A percentile compares a stretch with the other conserved stretches of the same genome.
These are phyloP conservation scores for Stephanodiscus triporus DNA, from an alignment of 108 stramenopile genomes.

Conservation along the genomic window DNA sequence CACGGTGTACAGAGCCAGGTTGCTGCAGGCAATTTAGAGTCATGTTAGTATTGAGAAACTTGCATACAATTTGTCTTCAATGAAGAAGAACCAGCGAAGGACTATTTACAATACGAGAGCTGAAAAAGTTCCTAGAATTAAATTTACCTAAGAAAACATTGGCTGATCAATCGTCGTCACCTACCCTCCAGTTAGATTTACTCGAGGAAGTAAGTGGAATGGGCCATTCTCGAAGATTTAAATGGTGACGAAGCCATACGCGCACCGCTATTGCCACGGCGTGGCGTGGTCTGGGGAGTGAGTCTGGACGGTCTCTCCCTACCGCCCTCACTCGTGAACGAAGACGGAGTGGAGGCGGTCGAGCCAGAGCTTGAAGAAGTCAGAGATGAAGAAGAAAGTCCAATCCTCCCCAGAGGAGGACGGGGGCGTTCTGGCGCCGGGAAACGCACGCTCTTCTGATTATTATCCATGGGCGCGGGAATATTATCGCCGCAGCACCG, in stretches of 20 bases:
- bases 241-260: background rate
- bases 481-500: background rate
- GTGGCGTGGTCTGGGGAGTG: background rate
- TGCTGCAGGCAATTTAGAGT: too few species aligned
- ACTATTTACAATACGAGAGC: too few species aligned
- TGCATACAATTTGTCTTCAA: too few species aligned
- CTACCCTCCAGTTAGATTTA: background rate
- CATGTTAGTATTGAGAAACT: too few species aligned
- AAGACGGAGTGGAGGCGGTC: background rate
- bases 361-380: background rate
- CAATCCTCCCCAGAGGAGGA: constrained; percentile 21
- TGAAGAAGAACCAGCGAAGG: too few species aligned
- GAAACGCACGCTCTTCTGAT: constrained; percentile 15
- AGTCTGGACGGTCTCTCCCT: constrained; percentile 1
- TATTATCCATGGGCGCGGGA: background rate
- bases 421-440: constrained; percentile 14
- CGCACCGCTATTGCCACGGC: background rate
- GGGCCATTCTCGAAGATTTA: constrained; percentile 2
- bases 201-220: constrained; percentile 21
- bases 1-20: too few species aligned
- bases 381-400: background rate
- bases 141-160: too few species aligned
- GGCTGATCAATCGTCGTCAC: background rate
- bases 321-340: background rate
- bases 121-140: too few species aligned